Evolutionary conservation across 2,329 filamentous ascomycete species (phyloP), one percentile per base, ranked within the genome.

Genomic region (Emydomyces testavorans): DNA sequence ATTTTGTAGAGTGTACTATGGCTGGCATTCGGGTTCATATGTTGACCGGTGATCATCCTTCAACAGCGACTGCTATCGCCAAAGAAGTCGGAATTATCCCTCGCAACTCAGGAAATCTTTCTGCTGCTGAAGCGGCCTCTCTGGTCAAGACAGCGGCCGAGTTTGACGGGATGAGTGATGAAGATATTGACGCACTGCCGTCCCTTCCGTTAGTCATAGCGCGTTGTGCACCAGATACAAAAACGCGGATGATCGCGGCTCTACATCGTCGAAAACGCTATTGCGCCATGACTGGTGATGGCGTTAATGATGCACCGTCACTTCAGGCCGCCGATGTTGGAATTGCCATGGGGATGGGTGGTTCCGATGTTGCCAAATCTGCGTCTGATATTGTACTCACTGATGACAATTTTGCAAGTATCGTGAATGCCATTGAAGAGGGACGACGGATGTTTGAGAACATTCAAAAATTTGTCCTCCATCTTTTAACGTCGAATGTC

Each of bases 231-330:
- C 87, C 88, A 0, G 79, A 84, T 50, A 93, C 87, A 32, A 94
- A 94, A 67, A 86, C 87, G 3, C 80, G 85, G 50, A 93, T 94
- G 86, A 89, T 94, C 44, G 85, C 89, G 56, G 86, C 87, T 4
- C 76, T 94, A 13, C 84, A 89, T 54, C 79, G 87, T 13, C 81
- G 86, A 34, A 74, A 77, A 18, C 76, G 77, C 16, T 90, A 84
- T 64, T 85, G 82, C 63, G 85, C 85, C 50, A 92, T 93, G 85
- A 92, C 85, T 15, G 86, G 86, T 50, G 86, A 93, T 57, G 86
- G 86, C 39, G 86, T 92, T 53, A 93, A 93, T 60, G 86, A 93
- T 60, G 84, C 84, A 1, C 86, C 86, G 0, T 87, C 84, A 3
- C 73, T 93, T 28, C 85, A 85, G 56, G 76, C 78, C 37, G 83